Percentiles rank a stretch among this genome's conserved stretches.
phyloP scores from a whole-genome alignment of 306 rosid genomes.

The Trichosanthes cucumerina region DNA sequence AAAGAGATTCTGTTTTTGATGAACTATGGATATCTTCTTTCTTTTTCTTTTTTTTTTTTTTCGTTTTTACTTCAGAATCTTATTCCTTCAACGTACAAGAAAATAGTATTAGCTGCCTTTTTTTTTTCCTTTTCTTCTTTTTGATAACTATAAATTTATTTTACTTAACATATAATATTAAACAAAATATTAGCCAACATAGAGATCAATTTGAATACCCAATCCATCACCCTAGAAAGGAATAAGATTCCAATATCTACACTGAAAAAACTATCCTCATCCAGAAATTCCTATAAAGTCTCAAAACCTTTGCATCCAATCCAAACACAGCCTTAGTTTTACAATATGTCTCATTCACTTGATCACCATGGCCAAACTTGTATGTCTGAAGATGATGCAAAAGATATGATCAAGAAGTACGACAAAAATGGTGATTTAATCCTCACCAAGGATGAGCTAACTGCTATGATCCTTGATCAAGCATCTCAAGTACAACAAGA shows the following conservation, averaged over 20 bases:
- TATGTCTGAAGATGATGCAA: background rate
- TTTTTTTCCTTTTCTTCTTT: background rate
- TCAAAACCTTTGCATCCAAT: background rate
- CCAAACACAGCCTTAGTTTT: background rate
- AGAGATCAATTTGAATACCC: background rate
- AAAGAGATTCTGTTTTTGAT: no score
- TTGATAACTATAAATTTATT: background rate
- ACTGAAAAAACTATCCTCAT: background rate
- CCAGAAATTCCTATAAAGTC: background rate
- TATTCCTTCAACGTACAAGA: no score
- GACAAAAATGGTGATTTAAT: background rate
- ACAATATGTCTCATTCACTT: background rate
- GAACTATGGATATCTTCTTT: no score
- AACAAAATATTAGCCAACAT: background rate
- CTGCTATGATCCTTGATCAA: background rate
- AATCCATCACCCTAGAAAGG: background rate
- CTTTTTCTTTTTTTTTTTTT: no score
- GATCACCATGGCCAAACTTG: background rate
- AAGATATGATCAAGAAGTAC: background rate
- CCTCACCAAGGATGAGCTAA: background rate
- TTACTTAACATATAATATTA: background rate
- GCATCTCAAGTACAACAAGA: background rate
- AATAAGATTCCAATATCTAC: background rate
- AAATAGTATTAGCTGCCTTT: no score
- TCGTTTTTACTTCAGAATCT: no score